A percentile compares a stretch with the other conserved stretches of the same genome.
phyloP scores from a whole-genome alignment of 495 filamentous ascomycete species.

The Venustampulla echinocandica region DNA sequence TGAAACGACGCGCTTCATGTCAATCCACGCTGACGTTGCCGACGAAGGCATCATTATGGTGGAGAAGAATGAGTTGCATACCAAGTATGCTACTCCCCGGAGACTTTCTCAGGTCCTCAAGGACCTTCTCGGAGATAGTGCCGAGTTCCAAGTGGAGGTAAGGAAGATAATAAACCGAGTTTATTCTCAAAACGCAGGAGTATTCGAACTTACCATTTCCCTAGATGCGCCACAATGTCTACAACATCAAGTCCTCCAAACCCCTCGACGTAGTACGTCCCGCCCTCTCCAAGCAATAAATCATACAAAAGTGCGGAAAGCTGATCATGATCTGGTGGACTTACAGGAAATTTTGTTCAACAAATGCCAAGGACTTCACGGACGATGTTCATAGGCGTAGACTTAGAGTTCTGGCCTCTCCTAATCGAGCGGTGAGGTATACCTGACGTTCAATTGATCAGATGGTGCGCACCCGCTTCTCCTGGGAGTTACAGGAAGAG shows the following conservation, averaged over 20 bases:
- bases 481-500: no score
- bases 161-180: neutral
- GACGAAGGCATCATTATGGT: neutral
- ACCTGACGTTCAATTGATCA: neutral
- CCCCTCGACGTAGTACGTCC: neutral
- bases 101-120: neutral
- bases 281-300: neutral
- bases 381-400: no score
- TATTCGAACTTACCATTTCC: neutral
- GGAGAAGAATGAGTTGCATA: neutral
- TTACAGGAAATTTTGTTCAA: neutral
- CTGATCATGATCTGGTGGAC: neutral
- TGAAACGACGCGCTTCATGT: neutral
- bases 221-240: slow-evolving; percentile 4
- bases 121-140: neutral
- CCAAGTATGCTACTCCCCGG: slow-evolving; percentile 1
- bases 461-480: no score
- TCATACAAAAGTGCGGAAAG: neutral
- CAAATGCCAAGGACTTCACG: neutral
- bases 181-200: neutral
- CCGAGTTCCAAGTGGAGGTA: slow-evolving; percentile 2
- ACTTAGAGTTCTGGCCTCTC: no score
- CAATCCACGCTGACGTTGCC: neutral
- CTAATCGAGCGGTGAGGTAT: neutral
- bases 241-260: slow-evolving; percentile 3